Evolutionary conservation across 371 early-diverging fungal species (phyloP), one percentile per base, ranked within the genome.

Genomic region (Haplosporangium sp.): DNA sequence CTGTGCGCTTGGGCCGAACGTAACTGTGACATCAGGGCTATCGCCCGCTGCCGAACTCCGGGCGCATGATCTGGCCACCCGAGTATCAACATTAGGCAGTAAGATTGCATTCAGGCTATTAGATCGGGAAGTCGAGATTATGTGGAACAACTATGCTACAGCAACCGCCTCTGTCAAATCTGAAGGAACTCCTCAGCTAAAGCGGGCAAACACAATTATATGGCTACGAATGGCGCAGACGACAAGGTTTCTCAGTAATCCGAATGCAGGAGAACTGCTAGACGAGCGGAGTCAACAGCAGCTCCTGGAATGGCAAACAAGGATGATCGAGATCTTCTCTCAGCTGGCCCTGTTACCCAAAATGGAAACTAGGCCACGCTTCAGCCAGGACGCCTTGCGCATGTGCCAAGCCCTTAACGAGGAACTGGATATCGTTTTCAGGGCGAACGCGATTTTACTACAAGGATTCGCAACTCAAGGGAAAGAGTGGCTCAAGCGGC

Each of bases 121-220:
- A 54, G 59, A 67, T 0, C 52, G 40, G 10, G 67, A 72, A 18
- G 56, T 68, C 1, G 68, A 62, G 40, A 53, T 47, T 5, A 61
- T 72, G 55, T 79, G 79, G 79, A 45, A 16, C 18, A 79, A 79
- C 50, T 79, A 72, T 45, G 51, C 51, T 1, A 43, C 61, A 3
- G 67, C 57, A 4, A 70, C 62, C 16, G 45, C 41, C 13, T 38
- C 67, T 2, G 59, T 58, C 10, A 66, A 70, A 36, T 50, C 64
- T 8, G 45, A 61, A 20, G 36, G 40, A 12, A 45, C 52, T 21
- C 42, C 50, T 7, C 29, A 16, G 9, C 50, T 76, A 0, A 53
- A 69, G 41, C 43, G 41, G 18, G 48, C 67, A 41, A 67, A 48
- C 13, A 54, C 67, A 7, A 14, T 52, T 13, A 57, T 67, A 4